A percentile compares a stretch with the other conserved stretches of the same genome.
These are phyloP conservation scores for Globisporangium apiculatum DNA, from an alignment of 352 stramenopile species.

Conservation along the genomic window DNA sequence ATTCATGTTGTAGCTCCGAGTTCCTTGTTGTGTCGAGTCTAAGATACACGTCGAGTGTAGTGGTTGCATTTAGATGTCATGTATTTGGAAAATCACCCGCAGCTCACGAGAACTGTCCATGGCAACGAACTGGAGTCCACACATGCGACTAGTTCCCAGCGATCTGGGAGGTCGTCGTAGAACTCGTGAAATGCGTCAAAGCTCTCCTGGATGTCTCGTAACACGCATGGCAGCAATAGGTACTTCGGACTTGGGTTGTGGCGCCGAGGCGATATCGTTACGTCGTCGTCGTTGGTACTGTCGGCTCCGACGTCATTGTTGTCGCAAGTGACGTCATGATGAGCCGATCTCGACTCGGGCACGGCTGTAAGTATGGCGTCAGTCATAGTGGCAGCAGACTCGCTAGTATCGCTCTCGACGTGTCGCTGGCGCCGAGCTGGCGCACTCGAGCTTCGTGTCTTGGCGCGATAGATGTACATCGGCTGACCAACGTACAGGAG, in stretches of 20 bases:
- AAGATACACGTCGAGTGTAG: too few relatives aligned
- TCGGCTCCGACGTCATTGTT: not conserved
- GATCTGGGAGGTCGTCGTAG: conserved; percentile 3
- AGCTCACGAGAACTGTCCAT: conserved; percentile 9
- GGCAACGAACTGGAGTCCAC: conserved; percentile 7
- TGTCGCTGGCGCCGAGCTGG: not conserved
- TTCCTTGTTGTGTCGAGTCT: too few relatives aligned
- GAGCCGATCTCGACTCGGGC: not conserved
- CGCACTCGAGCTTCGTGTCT: not conserved
- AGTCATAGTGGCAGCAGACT: too few relatives aligned
- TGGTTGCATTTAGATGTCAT: not conserved
- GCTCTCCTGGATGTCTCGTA: conserved; percentile 3
- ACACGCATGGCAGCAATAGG: not conserved
- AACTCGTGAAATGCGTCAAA: not conserved
- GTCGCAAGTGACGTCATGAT: not conserved
- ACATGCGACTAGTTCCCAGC: conserved; percentile 8
- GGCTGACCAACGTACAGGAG: conserved; percentile 11
- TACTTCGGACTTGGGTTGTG: not conserved
- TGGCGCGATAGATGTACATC: conserved; percentile 20
- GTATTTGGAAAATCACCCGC: not conserved
- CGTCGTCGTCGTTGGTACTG: not conserved
- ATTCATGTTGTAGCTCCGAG: too few relatives aligned
- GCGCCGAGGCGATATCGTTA: too few relatives aligned
- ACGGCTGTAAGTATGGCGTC: too few relatives aligned
- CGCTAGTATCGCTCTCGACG: too few relatives aligned